phyloP scores from a whole-genome alignment of 1,139 yeast genomes.

The Blastobotrys capitulatus region DNA sequence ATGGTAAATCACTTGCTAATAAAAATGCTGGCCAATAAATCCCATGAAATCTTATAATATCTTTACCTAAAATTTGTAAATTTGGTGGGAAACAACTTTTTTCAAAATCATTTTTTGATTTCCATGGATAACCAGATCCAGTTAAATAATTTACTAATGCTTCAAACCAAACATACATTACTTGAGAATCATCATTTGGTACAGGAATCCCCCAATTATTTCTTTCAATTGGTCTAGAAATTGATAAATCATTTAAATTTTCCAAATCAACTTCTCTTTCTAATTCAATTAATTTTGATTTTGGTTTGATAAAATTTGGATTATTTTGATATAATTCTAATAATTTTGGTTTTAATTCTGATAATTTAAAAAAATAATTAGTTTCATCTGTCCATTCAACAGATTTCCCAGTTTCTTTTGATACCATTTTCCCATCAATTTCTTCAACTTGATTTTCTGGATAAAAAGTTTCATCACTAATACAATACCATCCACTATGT shows the following conservation, averaged over 20 bases:
- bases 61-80: slow-evolving; percentile 86
- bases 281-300: slow-evolving; percentile 48
- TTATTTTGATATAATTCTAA: slow-evolving; percentile 44
- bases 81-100: slow-evolving; percentile 49
- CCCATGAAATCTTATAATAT: slow-evolving; percentile 78
- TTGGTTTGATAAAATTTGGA: slow-evolving; percentile 58
- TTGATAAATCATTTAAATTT: slow-evolving; percentile 61
- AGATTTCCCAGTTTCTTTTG: slow-evolving; percentile 71
- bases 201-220: slow-evolving; percentile 89
- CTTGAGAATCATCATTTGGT: slow-evolving; percentile 72
- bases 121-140: slow-evolving; percentile 58
- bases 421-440: slow-evolving; percentile 42
- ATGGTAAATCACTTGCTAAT: slow-evolving; percentile 68
- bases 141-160: slow-evolving; percentile 85
- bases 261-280: slow-evolving; percentile 49
- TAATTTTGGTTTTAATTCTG: slow-evolving; percentile 52
- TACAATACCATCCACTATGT: slow-evolving; percentile 92
- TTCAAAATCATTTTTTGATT: slow-evolving; percentile 16
- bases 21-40: slow-evolving; percentile 93
- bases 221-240: slow-evolving; percentile 76
- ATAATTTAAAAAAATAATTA: slow-evolving; percentile 79
- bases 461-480: slow-evolving; percentile 91
- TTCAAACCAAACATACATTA: slow-evolving; percentile 95
- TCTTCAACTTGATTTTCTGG: slow-evolving; percentile 72
- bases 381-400: slow-evolving; percentile 74